phyloP scores from a whole-genome alignment of 257 asterid species.

The Salvia hispanica region DNA sequence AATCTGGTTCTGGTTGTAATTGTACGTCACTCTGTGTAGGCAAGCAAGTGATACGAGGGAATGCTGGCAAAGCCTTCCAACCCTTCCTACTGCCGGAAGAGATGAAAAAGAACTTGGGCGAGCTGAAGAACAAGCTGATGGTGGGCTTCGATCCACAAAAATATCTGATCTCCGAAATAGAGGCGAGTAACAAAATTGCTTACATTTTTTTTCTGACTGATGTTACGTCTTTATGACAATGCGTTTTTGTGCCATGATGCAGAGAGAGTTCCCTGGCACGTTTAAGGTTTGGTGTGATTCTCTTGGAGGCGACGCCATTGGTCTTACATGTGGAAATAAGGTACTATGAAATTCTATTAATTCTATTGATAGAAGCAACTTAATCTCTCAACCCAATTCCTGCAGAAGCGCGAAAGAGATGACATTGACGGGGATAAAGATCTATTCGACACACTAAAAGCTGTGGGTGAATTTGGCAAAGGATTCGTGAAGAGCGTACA shows the following conservation, averaged over 20 bases:
- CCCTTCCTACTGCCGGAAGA: constrained; percentile 63
- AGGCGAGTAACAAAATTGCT: constrained; percentile 56
- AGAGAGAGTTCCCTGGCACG: constrained; percentile 66
- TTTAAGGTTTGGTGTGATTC: constrained; percentile 92
- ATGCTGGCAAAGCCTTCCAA: constrained; percentile 67
- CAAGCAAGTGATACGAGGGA: constrained; percentile 62
- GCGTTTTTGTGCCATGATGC: constrained; percentile 32
- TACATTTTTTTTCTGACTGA: background rate
- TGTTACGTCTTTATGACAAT: background rate
- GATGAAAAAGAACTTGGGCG: constrained; percentile 49
- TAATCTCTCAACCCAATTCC: constrained; percentile 22
- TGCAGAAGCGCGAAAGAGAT: constrained; percentile 84
- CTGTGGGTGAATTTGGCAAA: constrained; percentile 81
- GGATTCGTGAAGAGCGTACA: constrained; percentile 77
- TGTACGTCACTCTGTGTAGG: constrained; percentile 43
- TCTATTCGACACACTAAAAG: constrained; percentile 49
- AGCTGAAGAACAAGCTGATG: constrained; percentile 69
- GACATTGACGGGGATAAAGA: constrained; percentile 41
- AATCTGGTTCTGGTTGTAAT: background rate
- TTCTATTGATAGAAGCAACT: background rate
- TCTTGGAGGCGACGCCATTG: constrained; percentile 92
- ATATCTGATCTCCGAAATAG: constrained; percentile 62
- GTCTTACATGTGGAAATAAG: constrained; percentile 60
- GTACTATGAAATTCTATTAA: constrained; percentile 15
- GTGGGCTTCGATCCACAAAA: constrained; percentile 85